Evolutionary conservation across 73 alveolate genomes (phyloP).

Genomic region (Blepharisma stoltei): DNA sequence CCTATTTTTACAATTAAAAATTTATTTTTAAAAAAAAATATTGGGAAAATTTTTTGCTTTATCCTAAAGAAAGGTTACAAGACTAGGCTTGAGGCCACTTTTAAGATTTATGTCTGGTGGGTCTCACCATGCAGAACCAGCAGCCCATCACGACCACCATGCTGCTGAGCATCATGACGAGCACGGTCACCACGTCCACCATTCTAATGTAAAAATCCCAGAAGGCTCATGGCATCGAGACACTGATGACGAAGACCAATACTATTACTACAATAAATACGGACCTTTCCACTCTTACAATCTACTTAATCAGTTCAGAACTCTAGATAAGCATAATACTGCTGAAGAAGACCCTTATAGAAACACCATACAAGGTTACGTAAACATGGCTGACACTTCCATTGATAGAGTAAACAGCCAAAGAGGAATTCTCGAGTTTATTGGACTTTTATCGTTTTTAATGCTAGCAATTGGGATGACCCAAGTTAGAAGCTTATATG

Average conservation of each 20-base stretch:
- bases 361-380: constrained; percentile 3
- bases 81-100: too few species aligned
- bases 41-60: too few species aligned
- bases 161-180: neutral
- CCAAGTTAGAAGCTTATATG: neutral
- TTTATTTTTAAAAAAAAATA: too few species aligned
- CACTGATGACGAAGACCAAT: constrained; percentile 26
- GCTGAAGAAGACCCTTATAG: constrained; percentile 15
- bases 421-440: neutral
- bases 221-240: constrained; percentile 27
- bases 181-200: constrained; percentile 15
- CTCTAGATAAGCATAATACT: neutral
- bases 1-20: too few species aligned
- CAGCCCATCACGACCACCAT: constrained; percentile 6
- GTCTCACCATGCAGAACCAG: neutral
- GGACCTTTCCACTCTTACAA: constrained; percentile 15
- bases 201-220: constrained; percentile 2
- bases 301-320: neutral
- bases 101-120: too few species aligned
- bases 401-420: neutral
- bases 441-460: neutral
- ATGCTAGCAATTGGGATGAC: neutral
- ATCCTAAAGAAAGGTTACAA: too few species aligned
- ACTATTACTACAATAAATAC: constrained; percentile 8
- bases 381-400: neutral